phyloP scores from a whole-genome alignment of 2,329 filamentous ascomycete genomes.

The Phoma herbarum region DNA sequence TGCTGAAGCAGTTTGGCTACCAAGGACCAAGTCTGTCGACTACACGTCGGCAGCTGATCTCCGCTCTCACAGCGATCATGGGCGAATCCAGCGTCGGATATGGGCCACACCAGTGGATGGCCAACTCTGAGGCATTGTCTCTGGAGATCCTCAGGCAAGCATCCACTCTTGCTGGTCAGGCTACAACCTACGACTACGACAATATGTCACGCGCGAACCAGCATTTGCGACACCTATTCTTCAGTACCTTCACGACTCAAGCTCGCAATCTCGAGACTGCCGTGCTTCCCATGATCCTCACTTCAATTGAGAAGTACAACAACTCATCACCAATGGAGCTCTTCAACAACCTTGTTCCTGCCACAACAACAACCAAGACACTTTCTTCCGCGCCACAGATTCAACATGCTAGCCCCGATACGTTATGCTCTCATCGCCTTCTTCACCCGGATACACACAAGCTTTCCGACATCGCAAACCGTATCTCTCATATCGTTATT shows the following conservation, averaged over 20 bases:
- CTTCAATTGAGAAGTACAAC: slow-evolving; percentile 42
- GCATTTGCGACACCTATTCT: slow-evolving; percentile 46
- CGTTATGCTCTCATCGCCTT: slow-evolving; percentile 27
- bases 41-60: slow-evolving; percentile 37
- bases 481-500: slow-evolving; percentile 82
- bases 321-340: slow-evolving; percentile 54
- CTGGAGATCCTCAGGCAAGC: slow-evolving; percentile 57
- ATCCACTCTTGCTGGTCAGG: slow-evolving; percentile 44
- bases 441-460: slow-evolving; percentile 37
- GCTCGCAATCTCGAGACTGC: slow-evolving; percentile 39
- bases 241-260: slow-evolving; percentile 44
- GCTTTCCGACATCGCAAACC: slow-evolving; percentile 74
- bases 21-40: slow-evolving; percentile 30
- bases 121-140: slow-evolving; percentile 55
- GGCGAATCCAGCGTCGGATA: slow-evolving; percentile 38
- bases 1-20: slow-evolving; percentile 40
- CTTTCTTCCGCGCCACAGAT: slow-evolving; percentile 17
- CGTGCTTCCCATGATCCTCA: slow-evolving; percentile 41
- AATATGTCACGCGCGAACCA: slow-evolving; percentile 49
- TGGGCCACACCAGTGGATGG: slow-evolving; percentile 49
- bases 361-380: slow-evolving; percentile 23
- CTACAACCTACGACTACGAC: slow-evolving; percentile 42
- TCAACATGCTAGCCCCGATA: slow-evolving; percentile 37
- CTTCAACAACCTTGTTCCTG: slow-evolving; percentile 54
- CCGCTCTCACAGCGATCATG: slow-evolving; percentile 53